Conservation (phyloP, 2,329 filamentous ascomycete species). For the Exophiala bonariae region DNA sequence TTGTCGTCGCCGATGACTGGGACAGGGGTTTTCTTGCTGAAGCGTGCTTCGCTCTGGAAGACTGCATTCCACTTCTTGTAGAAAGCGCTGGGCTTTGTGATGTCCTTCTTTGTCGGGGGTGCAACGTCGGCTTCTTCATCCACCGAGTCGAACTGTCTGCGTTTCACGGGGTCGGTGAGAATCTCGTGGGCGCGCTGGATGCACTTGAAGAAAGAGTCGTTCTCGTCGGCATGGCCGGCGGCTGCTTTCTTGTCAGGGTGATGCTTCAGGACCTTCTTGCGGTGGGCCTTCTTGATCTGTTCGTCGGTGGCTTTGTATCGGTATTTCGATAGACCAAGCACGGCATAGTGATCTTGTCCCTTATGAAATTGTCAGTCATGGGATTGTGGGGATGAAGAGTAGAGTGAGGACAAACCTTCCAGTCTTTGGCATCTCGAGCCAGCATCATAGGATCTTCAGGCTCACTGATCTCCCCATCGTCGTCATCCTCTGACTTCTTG, state of each 20-base stretch:
- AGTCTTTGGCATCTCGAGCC: slow-evolving; percentile 93
- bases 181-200: slow-evolving; percentile 98
- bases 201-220: slow-evolving; percentile 99
- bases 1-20: slow-evolving; percentile 83
- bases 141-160: slow-evolving; percentile 93
- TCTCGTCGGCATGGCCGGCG: slow-evolving; percentile 73
- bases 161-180: slow-evolving; percentile 85
- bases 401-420: slow-evolving; percentile 74
- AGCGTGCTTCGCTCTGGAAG: slow-evolving; percentile 89
- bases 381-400: neutral
- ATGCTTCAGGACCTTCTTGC: slow-evolving; percentile 99
- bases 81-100: slow-evolving; percentile 75
- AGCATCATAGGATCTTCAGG: slow-evolving; percentile 91
- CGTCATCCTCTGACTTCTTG: slow-evolving; percentile 92
- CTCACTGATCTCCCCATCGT: slow-evolving; percentile 89
- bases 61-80: slow-evolving; percentile 92
- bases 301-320: slow-evolving; percentile 91
- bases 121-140: slow-evolving; percentile 92
- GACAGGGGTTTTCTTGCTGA: slow-evolving; percentile 88
- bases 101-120: slow-evolving; percentile 87
- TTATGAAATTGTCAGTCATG: slow-evolving; percentile 37
- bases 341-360: slow-evolving; percentile 96
- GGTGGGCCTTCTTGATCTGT: slow-evolving; percentile 97
- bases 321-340: slow-evolving; percentile 90
- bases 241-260: slow-evolving; percentile 99